Evolutionary conservation across 305 asterid species (phyloP).

Genomic region (Caryopteris hybrid): DNA sequence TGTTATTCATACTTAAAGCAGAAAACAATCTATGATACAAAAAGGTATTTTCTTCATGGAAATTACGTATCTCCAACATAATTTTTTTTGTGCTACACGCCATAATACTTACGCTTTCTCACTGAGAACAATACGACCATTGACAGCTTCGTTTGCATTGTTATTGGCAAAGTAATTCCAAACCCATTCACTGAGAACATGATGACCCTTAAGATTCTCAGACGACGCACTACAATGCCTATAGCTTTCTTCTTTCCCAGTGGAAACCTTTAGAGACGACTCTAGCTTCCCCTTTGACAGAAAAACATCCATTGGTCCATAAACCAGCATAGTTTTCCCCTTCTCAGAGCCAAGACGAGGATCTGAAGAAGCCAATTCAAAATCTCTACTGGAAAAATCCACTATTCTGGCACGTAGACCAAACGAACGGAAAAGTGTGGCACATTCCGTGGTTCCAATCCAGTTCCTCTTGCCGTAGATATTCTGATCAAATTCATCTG

Average conservation of each 20-base stretch:
- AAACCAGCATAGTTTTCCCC: slow-evolving; percentile 34
- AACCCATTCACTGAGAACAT: slow-evolving; percentile 70
- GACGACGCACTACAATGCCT: slow-evolving; percentile 19
- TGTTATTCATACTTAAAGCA: not conserved
- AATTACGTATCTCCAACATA: not conserved
- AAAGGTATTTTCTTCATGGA: not conserved
- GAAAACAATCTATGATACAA: not conserved
- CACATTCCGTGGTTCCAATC: slow-evolving; percentile 94
- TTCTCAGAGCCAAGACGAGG: slow-evolving; percentile 10
- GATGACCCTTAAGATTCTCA: slow-evolving; percentile 43
- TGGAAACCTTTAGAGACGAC: slow-evolving; percentile 12
- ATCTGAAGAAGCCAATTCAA: slow-evolving; percentile 10
- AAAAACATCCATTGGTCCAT: slow-evolving; percentile 85
- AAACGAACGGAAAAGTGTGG: slow-evolving; percentile 79
- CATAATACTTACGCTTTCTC: slow-evolving; percentile 69
- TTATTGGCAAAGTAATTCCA: slow-evolving; percentile 75
- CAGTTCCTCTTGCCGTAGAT: slow-evolving; percentile 65
- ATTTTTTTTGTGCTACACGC: not conserved
- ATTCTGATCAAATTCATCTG: slow-evolving; percentile 54
- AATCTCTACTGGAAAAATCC: slow-evolving; percentile 53
- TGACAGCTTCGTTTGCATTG: slow-evolving; percentile 30
- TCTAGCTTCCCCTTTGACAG: slow-evolving; percentile 40
- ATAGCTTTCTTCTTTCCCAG: slow-evolving; percentile 21
- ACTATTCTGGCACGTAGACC: slow-evolving; percentile 82
- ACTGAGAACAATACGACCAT: slow-evolving; percentile 46